phyloP scores from a whole-genome alignment of 2,329 filamentous ascomycete species.

The Balansia obtecta region DNA sequence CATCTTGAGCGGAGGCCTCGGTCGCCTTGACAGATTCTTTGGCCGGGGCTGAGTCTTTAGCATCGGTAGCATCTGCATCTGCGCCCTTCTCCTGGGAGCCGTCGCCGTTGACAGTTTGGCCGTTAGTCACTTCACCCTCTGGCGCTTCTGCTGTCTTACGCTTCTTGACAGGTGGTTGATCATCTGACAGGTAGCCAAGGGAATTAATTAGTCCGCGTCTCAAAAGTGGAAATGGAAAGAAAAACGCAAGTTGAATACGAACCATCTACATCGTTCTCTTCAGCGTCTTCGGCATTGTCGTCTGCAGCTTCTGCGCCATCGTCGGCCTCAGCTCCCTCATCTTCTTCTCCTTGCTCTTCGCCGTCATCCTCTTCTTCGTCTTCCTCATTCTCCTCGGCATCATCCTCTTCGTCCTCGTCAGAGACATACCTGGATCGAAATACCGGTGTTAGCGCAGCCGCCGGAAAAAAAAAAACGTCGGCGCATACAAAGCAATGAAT shows the following conservation, averaged over 20 bases:
- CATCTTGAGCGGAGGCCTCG: constrained; percentile 9
- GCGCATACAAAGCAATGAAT: not conserved
- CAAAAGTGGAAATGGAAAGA: not conserved
- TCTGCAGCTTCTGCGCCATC: constrained; percentile 11
- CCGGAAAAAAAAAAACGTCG: not conserved
- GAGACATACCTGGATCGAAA: constrained; percentile 20
- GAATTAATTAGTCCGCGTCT: not conserved
- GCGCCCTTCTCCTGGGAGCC: constrained; percentile 19
- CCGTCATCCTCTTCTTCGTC: constrained; percentile 25
- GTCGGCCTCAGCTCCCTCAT: constrained; percentile 14
- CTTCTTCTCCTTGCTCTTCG: constrained; percentile 24
- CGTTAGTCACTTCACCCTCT: constrained; percentile 19
- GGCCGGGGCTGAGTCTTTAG: constrained; percentile 12
- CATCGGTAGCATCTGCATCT: constrained; percentile 16
- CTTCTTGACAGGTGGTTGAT: constrained; percentile 38
- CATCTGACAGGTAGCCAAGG: constrained; percentile 13
- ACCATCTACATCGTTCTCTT: constrained; percentile 24
- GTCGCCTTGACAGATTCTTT: constrained; percentile 17
- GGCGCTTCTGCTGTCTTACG: constrained; percentile 30
- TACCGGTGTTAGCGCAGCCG: not conserved
- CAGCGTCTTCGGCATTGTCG: constrained; percentile 11
- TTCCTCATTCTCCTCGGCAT: constrained; percentile 26
- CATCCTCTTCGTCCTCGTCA: constrained; percentile 28
- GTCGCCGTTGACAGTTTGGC: constrained; percentile 21
- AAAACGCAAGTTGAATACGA: constrained; percentile 9